Conservation (phyloP, 2,329 filamentous ascomycete species). For the Atkinsonella texensis region DNA sequence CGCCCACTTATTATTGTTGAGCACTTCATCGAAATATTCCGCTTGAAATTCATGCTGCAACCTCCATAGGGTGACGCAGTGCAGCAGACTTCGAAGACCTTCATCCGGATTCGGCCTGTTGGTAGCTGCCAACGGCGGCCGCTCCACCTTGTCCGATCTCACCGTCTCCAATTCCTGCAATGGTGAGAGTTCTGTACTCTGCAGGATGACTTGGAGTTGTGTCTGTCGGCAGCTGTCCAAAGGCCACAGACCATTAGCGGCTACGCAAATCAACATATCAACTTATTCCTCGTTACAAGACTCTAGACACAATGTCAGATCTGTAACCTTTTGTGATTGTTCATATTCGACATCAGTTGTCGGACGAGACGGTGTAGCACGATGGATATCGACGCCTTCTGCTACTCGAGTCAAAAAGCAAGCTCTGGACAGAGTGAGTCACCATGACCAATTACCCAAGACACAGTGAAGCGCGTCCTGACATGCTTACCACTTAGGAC, state of each 20-base stretch:
- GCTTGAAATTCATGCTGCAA: neutral
- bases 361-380: constrained; percentile 5
- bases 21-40: neutral
- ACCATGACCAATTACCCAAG: neutral
- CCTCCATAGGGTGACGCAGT: neutral
- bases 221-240: constrained; percentile 27
- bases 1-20: neutral
- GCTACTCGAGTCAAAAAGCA: constrained; percentile 19
- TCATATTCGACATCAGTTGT: neutral
- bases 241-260: constrained; percentile 10
- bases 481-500: constrained; percentile 41
- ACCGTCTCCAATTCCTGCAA: neutral
- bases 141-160: neutral
- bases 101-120: neutral
- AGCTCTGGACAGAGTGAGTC: constrained; percentile 20
- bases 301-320: constrained; percentile 3
- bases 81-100: neutral
- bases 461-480: neutral
- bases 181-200: constrained; percentile 8
- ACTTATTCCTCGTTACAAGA: neutral
- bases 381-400: constrained; percentile 19
- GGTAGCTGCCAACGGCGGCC: neutral
- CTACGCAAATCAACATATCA: constrained; percentile 2
- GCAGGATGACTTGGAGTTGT: constrained; percentile 27
- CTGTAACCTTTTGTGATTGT: neutral